Evolutionary conservation across 805 yeast genomes (phyloP), one percentile per base, ranked within the genome.

Genomic region (Helenozyma rhizophorensis): DNA sequence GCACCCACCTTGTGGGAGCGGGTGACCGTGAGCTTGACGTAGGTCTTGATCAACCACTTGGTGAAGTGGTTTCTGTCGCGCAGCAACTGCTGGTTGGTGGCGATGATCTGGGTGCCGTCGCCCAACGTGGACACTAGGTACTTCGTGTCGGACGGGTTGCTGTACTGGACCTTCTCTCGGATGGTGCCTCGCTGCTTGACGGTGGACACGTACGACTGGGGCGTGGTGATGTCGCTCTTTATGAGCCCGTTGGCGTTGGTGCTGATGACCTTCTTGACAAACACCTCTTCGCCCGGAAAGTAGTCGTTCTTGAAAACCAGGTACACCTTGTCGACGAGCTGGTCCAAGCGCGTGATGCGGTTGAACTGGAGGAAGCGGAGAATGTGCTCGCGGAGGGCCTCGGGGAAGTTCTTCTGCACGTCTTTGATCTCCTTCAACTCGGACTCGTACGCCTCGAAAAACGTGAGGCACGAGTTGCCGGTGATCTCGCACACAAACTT

Each of bases 401-500:
- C 94, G 4, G 98, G 98, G 56, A 93, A 93, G 50, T 76, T 74
- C 34, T 72, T 67, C 50, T 88, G 95, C 32, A 90, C 87, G 40
- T 74, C 76, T 34, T 62, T 65, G 42, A 74, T 68, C 49, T 50
- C 77, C 36, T 51, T 57, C 29, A 39, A 72, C 61, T 90, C 98
- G 38, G 83, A 78, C 33, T 78, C 76, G 27, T 76, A 68, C 0
- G 97, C 98, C 50, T 93, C 94, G 55, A 89, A 89, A 55, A 75
- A 93, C 1, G 96, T 86, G 37, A 90, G 70, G 49, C 94, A 83
- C 12, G 96, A 82, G 50, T 87, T 85, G 10, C 98, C 98, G 1
- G 97, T 86, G 30, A 90, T 83, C 60, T 93, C 98, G 63, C 97
- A 93, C 9, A 88, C 93, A 60, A 93, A 93, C 55, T 86, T 84